Base-by-base conservation (phyloP, 352 stramenopile species). In the Phytopythium chamaehyphon region DNA sequence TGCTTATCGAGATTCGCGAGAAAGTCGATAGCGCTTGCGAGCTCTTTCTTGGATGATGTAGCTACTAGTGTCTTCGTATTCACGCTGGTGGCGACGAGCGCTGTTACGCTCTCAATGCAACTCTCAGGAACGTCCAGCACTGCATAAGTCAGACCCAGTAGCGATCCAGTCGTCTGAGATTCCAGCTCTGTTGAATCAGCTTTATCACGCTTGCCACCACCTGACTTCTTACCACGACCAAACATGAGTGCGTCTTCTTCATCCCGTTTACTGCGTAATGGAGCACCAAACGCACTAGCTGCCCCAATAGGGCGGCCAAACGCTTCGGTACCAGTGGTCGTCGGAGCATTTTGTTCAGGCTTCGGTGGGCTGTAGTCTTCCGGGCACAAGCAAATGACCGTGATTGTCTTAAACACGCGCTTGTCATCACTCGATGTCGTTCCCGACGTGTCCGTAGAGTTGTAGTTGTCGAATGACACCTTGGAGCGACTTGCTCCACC, bases 1-100 rank as follows among this genome's bases (percentile, higher is more conserved):
- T 95, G 61, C 48, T 83, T 83, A 39, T 96, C 85, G 10, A 97
- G 63, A 50, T 91, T 76, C 6, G 59, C 49, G 11, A 98, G 55
- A 26, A 84, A 78, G 53, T 86, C 72, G 45, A 94, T 71, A 15
- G 66, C 73, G 28, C 67, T 84, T 6, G 75, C 81, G 5, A 94
- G 66, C 45, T 92, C 83, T 24, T 86, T 90, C 63, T 76, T 86
- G 0, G 79, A 90, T 19, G 73, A 88, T 0, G 62, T 68, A 14
- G 68, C 49, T 7, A 90, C 67, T 4, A 94, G 66, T 7, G 74
- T 69, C 58, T 85, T 87, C 11, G 70, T 73, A 42, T 93, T 88
- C 2, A 93, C 60, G 16, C 8, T 58, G 2, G 56, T 64, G 3
- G 67, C 66, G 22, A 72, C 55, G 15, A 75, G 23, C 0, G 58